Percentiles rank a stretch among this genome's conserved stretches.
Conservation (phyloP, 495 filamentous ascomycete genomes). For the Penicillium crystallinum region DNA sequence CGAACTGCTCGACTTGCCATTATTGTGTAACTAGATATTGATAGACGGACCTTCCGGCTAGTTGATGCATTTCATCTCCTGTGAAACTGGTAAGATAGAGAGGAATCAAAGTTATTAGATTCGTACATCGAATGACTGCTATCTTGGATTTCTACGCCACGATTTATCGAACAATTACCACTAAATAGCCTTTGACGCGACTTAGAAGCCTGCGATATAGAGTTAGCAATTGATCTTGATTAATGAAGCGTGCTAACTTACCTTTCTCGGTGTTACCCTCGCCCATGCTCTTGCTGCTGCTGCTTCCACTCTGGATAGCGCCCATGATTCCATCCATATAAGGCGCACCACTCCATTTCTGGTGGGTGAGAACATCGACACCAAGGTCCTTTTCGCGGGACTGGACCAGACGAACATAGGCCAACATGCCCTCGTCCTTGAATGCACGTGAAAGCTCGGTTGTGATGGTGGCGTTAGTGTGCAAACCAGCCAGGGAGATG, state of each 20-base stretch:
- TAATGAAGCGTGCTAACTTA: constrained; percentile 13
- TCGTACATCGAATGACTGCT: background rate
- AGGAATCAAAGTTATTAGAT: background rate
- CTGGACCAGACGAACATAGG: constrained; percentile 90
- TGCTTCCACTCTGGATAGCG: constrained; percentile 86
- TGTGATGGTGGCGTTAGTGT: constrained; percentile 83
- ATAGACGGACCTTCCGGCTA: no score
- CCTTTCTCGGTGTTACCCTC: constrained; percentile 71
- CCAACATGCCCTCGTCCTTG: constrained; percentile 88
- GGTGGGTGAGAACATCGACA: constrained; percentile 92
- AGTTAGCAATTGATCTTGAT: background rate
- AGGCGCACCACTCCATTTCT: constrained; percentile 93
- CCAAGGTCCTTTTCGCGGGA: constrained; percentile 84
- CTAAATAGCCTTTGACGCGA: background rate
- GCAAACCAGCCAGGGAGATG: constrained; percentile 84
- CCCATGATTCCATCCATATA: constrained; percentile 94
- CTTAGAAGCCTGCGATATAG: background rate
- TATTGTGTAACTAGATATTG: no score
- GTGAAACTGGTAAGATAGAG: no score
- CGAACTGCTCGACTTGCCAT: no score
- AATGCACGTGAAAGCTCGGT: constrained; percentile 76
- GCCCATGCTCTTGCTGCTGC: constrained; percentile 74
- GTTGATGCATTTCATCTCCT: no score
- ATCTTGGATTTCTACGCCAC: background rate
- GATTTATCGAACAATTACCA: background rate